Evolutionary conservation across 805 yeast genomes (phyloP), one percentile per base, ranked within the genome.

Genomic region (Saturnispora saitoi): DNA sequence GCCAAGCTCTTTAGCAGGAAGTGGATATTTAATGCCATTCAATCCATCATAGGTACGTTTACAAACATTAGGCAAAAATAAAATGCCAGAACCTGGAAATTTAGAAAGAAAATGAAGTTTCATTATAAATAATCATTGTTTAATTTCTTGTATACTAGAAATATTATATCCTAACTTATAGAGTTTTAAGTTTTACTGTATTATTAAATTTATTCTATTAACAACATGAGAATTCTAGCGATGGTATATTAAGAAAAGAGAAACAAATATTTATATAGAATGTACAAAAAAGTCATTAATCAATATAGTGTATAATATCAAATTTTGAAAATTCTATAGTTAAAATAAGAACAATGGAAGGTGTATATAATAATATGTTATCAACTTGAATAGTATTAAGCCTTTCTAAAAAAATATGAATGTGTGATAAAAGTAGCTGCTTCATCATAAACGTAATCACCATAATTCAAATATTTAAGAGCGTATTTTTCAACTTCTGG

Each of bases 401-500:
- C 42, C 28, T 24, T 39, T 32, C 40, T 46, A 14, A 90, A 93
- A 66, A 83, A 87, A 17, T 77, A 75, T 1, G 95, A 85, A 6
- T 82, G 71, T 38, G 81, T 78, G 71, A 88, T 75, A 54, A 78
- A 71, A 3, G 85, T 83, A 10, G 84, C 82, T 19, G 83, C 70
- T 48, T 78, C 75, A 60, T 89, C 96, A 55, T 83, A 80, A 2
- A 84, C 68, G 64, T 80, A 79, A 60, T 93, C 99, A n/a, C 99
- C 99, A 28, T 82, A 61, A 46, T 80, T 84, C 53, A 93, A 72
- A 62, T 90, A 93, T 60, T 79, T 82, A 32, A 69, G 67, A 4
- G 82, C 70, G 56, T 80, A 80, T 34, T 70, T 67, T 54, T 72
- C 73, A 4, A 76, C 64, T 7, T 76, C 75, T 17, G 69, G 66